These are phyloP conservation scores for Globisporangium lucens DNA, from an alignment of 352 stramenopile genomes.

Conservation along the genomic window DNA sequence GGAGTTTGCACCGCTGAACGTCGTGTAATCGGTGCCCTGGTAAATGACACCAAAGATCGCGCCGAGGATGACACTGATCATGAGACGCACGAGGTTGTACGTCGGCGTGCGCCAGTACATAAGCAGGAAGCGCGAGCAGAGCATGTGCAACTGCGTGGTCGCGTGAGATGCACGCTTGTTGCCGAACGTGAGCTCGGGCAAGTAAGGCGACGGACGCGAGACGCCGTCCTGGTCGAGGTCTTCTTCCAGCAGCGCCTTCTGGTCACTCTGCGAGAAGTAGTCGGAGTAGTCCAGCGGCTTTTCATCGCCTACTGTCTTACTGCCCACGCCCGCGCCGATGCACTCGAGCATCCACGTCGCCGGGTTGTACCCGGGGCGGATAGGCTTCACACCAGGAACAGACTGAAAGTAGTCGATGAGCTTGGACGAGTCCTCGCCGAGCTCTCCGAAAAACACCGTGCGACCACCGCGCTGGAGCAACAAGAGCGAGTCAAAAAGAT, in stretches of 20 bases:
- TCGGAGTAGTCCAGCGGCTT: constrained; percentile 36
- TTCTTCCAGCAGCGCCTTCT: constrained; percentile 35
- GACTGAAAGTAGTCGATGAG: constrained; percentile 58
- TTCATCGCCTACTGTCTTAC: constrained; percentile 15
- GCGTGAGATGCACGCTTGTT: constrained; percentile 30
- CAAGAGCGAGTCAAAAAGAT: constrained; percentile 85
- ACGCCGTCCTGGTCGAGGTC: constrained; percentile 43
- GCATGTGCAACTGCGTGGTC: constrained; percentile 30
- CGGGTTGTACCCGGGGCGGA: constrained; percentile 60
- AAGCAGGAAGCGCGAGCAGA: constrained; percentile 58
- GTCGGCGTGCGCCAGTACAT: constrained; percentile 85
- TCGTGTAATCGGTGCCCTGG: constrained; percentile 46
- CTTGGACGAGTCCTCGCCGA: constrained; percentile 37
- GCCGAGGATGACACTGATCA: constrained; percentile 66
- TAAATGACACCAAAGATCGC: constrained; percentile 79
- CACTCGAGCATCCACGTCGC: constrained; percentile 23
- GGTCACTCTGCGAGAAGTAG: constrained; percentile 33
- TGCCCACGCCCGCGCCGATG: constrained; percentile 31
- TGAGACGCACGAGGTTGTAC: constrained; percentile 81
- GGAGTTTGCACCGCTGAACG: constrained; percentile 37
- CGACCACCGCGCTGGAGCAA: constrained; percentile 61
- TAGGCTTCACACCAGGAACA: constrained; percentile 34
- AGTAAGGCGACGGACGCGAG: constrained; percentile 23
- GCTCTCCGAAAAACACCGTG: constrained; percentile 56
- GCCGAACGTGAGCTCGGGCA: constrained; percentile 40